Base-by-base conservation (phyloP, 139 green algal species). In the Tetraselmis chui region DNA sequence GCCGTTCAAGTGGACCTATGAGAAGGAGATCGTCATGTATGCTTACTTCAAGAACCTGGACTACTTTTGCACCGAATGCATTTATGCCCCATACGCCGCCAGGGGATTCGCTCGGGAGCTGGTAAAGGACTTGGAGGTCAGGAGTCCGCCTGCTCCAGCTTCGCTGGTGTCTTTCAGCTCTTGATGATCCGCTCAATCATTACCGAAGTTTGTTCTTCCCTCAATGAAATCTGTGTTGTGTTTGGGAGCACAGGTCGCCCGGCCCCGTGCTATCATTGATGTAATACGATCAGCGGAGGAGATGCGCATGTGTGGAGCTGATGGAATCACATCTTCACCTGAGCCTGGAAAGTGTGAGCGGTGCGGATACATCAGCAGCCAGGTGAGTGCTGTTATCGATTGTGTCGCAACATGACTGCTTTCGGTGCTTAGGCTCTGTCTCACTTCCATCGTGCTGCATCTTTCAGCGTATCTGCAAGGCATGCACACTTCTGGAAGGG, bases 1-100 rank as follows among this genome's bases (percentile, higher is more conserved):
- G 89, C 96, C 96, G 1, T 98, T 99, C 89, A 98, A 98, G 86
- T 97, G 91, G 82, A 93, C 91, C 0, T 98, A 98, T 80, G 94
- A 98, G 83, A 98, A 99, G 92, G 96, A 99, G 86, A 99, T 99
- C 85, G 96, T 99, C 22, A 97, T 99, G 94, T 99, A 99, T 84
- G 96, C 96, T 2, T 97, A 98, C 92, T 99, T 98, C 91, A 98
- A 99, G 83, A 93, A 88, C 59, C 80, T 92, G 24, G 88, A 89
- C 29, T 67, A 67, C 45, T 67, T 67, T 67, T 67, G 45, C 45
- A 97, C 94, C 1, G 96, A 99, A 83, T 99, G 96, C 87, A 89
- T 97, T 0, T 99, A 99, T 86, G 91, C 96, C 1, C 96, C 96
- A 2, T 95, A 94, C 86, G 96, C 96, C 1, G 96, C 97, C 0